Conservation (phyloP, 352 stramenopile species). For the Pythium folliculosum region DNA sequence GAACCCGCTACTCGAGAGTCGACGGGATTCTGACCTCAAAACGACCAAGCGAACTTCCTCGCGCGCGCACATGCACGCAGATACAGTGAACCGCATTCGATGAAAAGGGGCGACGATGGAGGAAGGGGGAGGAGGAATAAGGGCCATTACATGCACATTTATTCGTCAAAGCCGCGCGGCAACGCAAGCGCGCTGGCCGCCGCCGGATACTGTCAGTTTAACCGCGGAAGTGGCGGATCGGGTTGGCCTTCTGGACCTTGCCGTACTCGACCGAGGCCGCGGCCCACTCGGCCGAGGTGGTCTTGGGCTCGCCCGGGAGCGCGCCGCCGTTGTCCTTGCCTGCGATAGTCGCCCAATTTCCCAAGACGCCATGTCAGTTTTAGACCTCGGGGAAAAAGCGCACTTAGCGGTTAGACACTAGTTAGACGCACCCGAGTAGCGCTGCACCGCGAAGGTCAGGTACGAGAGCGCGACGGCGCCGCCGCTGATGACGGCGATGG, state of each 20-base stretch:
- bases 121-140: not conserved
- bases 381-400: not conserved
- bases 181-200: not conserved
- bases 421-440: constrained; percentile 60
- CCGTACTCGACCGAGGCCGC: constrained; percentile 75
- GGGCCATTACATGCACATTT: constrained; percentile 16
- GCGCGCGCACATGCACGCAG: not conserved
- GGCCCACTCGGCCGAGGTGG: constrained; percentile 75
- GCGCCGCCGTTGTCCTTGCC: constrained; percentile 64
- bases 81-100: too few relatives aligned
- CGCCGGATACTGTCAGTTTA: constrained; percentile 36
- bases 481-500: constrained; percentile 49
- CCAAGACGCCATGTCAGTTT: not conserved
- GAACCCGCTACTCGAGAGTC: too few relatives aligned
- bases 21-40: not conserved
- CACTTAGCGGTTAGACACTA: not conserved
- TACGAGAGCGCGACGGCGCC: constrained; percentile 46
- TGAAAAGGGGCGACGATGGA: not conserved
- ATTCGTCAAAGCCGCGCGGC: not conserved
- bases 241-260: constrained; percentile 83
- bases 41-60: not conserved
- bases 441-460: constrained; percentile 47
- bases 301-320: constrained; percentile 56
- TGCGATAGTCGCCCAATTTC: constrained; percentile 33
- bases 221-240: constrained; percentile 81